phyloP scores from a whole-genome alignment of 1,284 basidiomycete genomes.

The Trametes hirsuta region DNA sequence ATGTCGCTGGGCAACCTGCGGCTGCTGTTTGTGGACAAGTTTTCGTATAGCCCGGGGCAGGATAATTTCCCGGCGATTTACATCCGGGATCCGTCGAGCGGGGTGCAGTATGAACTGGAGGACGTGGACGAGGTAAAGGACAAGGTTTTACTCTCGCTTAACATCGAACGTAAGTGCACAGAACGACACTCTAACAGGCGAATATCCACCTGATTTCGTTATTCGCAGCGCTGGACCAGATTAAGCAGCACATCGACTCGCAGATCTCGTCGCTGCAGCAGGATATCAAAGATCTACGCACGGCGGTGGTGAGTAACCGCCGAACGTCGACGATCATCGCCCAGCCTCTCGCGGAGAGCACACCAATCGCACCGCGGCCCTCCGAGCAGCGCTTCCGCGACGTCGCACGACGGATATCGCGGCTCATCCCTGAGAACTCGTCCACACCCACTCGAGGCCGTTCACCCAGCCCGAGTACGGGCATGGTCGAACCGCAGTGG shows the following conservation, averaged over 20 bases:
- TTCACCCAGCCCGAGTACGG: slow-evolving; percentile 26
- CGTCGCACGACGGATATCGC: slow-evolving; percentile 71
- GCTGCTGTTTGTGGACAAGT: slow-evolving; percentile 93
- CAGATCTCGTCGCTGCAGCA: slow-evolving; percentile 87
- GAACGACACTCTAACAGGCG: neutral
- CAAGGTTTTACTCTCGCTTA: slow-evolving; percentile 86
- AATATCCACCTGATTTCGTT: slow-evolving; percentile 11
- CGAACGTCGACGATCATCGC: slow-evolving; percentile 54
- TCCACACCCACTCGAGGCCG: slow-evolving; percentile 2
- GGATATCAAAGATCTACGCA: slow-evolving; percentile 91
- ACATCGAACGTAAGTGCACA: slow-evolving; percentile 88
- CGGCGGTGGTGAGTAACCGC: slow-evolving; percentile 57
- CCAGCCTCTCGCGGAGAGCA: slow-evolving; percentile 62
- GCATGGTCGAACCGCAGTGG: slow-evolving; percentile 27
- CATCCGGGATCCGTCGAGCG: slow-evolving; percentile 87
- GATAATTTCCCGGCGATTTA: slow-evolving; percentile 97
- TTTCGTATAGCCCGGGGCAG: slow-evolving; percentile 90
- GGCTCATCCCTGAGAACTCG: slow-evolving; percentile 50
- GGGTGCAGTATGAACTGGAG: slow-evolving; percentile 95
- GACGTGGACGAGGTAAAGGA: slow-evolving; percentile 93
- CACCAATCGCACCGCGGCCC: slow-evolving; percentile 61
- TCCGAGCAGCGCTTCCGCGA: slow-evolving; percentile 73
- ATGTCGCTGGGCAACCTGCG: slow-evolving; percentile 76
- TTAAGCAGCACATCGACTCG: slow-evolving; percentile 95
- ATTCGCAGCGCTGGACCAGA: slow-evolving; percentile 89